A percentile compares a stretch with the other conserved stretches of the same genome.
phyloP scores from a whole-genome alignment of 1,139 yeast genomes.

The Debaryomyces sp. region DNA sequence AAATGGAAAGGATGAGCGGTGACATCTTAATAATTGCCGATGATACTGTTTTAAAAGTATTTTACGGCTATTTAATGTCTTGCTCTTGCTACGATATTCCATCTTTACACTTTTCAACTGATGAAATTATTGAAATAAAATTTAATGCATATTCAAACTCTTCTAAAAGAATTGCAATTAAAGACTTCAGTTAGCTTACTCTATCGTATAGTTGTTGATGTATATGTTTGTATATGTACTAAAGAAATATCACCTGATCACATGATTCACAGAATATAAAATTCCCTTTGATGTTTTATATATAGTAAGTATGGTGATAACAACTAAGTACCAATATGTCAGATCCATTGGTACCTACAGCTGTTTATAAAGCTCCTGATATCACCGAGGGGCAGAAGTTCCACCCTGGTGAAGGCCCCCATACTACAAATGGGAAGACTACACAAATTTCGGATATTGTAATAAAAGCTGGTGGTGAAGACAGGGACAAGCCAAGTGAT shows the following conservation, averaged over 20 bases:
- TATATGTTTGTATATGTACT: neutral
- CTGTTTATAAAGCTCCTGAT: conserved; percentile 45
- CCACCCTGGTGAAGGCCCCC: conserved; percentile 41
- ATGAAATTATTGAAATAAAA: conserved; percentile 83
- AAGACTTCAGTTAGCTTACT: conserved; percentile 15
- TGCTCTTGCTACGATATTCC: conserved; percentile 88
- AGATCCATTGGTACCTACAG: conserved; percentile 37
- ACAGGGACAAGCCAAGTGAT: conserved; percentile 66
- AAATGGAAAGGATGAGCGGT: conserved; percentile 88
- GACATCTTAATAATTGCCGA: conserved; percentile 92
- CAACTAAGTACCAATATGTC: neutral
- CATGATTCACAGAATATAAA: neutral
- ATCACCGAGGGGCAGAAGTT: conserved; percentile 22
- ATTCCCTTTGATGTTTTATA: neutral
- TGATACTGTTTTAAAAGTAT: conserved; percentile 83
- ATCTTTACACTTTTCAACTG: conserved; percentile 68
- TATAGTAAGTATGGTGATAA: neutral
- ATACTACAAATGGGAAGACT: conserved; percentile 64
- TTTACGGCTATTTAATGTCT: conserved; percentile 94
- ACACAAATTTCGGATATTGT: conserved; percentile 77
- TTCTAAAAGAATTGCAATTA: conserved; percentile 52
- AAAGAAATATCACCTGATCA: conserved; percentile 1
- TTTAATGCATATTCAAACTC: conserved; percentile 86
- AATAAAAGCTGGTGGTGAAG: conserved; percentile 66
- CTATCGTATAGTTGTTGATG: neutral